phyloP scores from a whole-genome alignment of 2,329 filamentous ascomycete species.

The Alternaria panax region DNA sequence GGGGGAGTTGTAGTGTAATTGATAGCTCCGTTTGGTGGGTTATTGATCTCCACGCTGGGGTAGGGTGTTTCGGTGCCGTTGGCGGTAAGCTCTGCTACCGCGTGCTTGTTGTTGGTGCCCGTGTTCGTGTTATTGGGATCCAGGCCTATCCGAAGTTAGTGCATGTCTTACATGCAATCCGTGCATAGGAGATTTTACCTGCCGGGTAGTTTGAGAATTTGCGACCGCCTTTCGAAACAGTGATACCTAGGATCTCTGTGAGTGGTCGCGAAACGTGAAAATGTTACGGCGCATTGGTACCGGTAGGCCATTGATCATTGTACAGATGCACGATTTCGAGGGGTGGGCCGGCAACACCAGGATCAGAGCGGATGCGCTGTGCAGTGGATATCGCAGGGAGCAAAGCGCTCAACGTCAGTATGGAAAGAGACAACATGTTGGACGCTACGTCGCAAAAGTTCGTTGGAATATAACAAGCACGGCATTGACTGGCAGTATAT shows the following conservation, averaged over 20 bases:
- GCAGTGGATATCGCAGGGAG: conserved; percentile 21
- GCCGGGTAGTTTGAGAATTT: conserved; percentile 62
- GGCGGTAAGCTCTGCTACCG: conserved; percentile 56
- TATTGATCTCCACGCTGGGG: conserved; percentile 56
- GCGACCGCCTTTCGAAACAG: conserved; percentile 59
- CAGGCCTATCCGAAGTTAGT: no score
- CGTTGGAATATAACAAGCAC: neutral
- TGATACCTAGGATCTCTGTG: conserved; percentile 51
- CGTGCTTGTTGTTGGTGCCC: conserved; percentile 54
- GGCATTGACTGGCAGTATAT: conserved; percentile 4
- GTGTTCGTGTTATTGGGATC: conserved; percentile 58
- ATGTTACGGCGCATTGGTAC: conserved; percentile 13
- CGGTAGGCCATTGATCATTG: conserved; percentile 59
- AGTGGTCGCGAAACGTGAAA: neutral
- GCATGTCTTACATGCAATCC: no score
- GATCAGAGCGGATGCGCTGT: conserved; percentile 41
- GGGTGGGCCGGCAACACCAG: conserved; percentile 51
- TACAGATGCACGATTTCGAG: conserved; percentile 61
- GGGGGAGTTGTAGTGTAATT: conserved; percentile 59
- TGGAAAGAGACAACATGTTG: conserved; percentile 11
- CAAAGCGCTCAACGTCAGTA: conserved; percentile 19
- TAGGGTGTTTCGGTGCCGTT: conserved; percentile 56
- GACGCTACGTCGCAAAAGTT: neutral
- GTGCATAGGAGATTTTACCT: no score
- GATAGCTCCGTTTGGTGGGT: conserved; percentile 59